A percentile compares a stretch with the other conserved stretches of the same genome.
Conservation (phyloP, 2,329 filamentous ascomycete species). For the Colletotrichum eleusines region DNA sequence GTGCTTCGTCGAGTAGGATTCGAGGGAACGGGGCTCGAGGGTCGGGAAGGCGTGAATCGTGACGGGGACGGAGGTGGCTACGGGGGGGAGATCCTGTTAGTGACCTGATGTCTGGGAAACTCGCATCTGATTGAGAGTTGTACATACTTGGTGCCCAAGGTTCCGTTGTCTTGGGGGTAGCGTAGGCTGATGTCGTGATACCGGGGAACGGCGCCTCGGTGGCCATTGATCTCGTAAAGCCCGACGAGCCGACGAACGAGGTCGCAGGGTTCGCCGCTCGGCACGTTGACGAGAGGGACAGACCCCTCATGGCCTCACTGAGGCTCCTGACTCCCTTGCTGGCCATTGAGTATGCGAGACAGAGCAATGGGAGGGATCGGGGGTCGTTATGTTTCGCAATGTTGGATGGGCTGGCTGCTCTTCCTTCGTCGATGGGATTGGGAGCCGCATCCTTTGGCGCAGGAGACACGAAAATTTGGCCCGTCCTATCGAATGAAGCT, state of each 20-base stretch:
- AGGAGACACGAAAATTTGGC: slow-evolving; percentile 41
- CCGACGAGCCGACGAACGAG: slow-evolving; percentile 49
- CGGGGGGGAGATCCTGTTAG: slow-evolving; percentile 28
- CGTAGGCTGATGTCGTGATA: slow-evolving; percentile 52
- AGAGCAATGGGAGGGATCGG: slow-evolving; percentile 24
- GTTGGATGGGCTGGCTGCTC: slow-evolving; percentile 20
- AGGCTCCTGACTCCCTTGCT: slow-evolving; percentile 63
- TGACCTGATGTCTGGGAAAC: not conserved
- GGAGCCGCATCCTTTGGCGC: slow-evolving; percentile 21
- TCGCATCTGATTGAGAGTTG: not conserved
- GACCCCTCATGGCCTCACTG: slow-evolving; percentile 63
- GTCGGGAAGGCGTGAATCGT: slow-evolving; percentile 93
- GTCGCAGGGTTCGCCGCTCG: slow-evolving; percentile 52
- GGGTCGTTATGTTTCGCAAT: slow-evolving; percentile 14
- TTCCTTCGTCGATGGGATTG: slow-evolving; percentile 18
- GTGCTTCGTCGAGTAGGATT: slow-evolving; percentile 83
- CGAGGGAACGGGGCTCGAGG: slow-evolving; percentile 84
- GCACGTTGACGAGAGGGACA: slow-evolving; percentile 60
- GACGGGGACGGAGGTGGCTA: slow-evolving; percentile 76
- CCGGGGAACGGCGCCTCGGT: slow-evolving; percentile 60
- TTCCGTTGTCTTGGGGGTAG: slow-evolving; percentile 52
- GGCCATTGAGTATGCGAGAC: slow-evolving; percentile 53
- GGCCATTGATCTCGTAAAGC: slow-evolving; percentile 67
- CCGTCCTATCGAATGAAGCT: slow-evolving; percentile 27
- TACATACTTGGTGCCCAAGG: slow-evolving; percentile 61